phyloP scores from a whole-genome alignment of 257 asterid genomes.

The Linaria vulgaris region DNA sequence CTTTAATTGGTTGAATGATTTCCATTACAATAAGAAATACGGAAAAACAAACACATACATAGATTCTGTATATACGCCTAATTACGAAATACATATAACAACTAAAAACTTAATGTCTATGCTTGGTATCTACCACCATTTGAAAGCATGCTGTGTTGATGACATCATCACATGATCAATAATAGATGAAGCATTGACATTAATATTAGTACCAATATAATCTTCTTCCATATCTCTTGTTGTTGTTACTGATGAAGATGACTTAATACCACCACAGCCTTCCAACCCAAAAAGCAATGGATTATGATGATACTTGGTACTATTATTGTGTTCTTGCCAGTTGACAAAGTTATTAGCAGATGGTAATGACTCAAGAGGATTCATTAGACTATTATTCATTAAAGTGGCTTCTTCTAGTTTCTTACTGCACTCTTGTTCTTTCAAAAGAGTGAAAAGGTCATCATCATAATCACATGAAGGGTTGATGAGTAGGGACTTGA shows the following conservation, averaged over 20 bases:
- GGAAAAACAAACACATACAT: background rate
- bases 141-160: constrained; percentile 45
- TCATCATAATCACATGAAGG: constrained; percentile 17
- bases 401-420: constrained; percentile 31
- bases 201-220: too few species aligned
- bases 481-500: constrained; percentile 45
- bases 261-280: constrained; percentile 3
- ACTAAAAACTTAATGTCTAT: too few species aligned
- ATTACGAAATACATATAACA: too few species aligned
- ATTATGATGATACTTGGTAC: constrained; percentile 25
- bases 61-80: constrained; percentile 16
- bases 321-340: constrained; percentile 20
- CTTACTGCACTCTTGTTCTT: constrained; percentile 45
- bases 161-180: constrained; percentile 46
- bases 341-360: constrained; percentile 26
- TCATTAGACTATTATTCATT: too few species aligned
- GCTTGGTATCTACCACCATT: constrained; percentile 52
- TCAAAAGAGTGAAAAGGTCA: constrained; percentile 25
- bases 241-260: constrained; percentile 24
- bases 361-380: constrained; percentile 27
- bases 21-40: too few species aligned
- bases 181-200: constrained; percentile 21
- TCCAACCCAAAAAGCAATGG: constrained; percentile 33
- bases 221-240: too few species aligned
- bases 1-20: too few species aligned